Conservation (phyloP, 2,329 filamentous ascomycete species). For the Furcasterigmium sp. region DNA sequence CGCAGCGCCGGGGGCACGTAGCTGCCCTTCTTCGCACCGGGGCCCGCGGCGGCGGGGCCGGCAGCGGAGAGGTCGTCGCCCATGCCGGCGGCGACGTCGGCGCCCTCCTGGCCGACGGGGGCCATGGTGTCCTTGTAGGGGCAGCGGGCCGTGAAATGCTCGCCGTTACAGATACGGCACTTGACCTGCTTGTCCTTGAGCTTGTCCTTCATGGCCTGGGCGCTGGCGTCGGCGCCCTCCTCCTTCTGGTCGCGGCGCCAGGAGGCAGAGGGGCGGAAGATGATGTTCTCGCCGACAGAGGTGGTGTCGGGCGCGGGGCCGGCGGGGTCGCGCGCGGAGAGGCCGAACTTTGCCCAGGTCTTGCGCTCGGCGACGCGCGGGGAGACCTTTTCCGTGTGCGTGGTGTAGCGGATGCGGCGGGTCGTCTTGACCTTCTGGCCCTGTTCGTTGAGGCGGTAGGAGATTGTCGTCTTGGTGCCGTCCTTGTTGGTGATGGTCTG, state of each 20-base stretch:
- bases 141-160: constrained; percentile 98
- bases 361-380: constrained; percentile 93
- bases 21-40: constrained; percentile 66
- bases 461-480: constrained; percentile 92
- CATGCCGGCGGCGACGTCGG: constrained; percentile 51
- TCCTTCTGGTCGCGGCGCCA: constrained; percentile 89
- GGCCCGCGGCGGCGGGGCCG: constrained; percentile 53
- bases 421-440: constrained; percentile 97
- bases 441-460: constrained; percentile 84
- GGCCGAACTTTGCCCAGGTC: constrained; percentile 88
- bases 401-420: constrained; percentile 86
- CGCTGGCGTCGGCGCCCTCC: constrained; percentile 68
- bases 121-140: constrained; percentile 99
- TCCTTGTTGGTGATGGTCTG: constrained; percentile 96
- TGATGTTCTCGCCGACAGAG: constrained; percentile 93
- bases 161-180: constrained; percentile 96
- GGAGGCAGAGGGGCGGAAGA: constrained; percentile 88
- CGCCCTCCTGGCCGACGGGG: constrained; percentile 59
- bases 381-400: constrained; percentile 91
- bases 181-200: constrained; percentile 99
- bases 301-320: constrained; percentile 89
- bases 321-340: constrained; percentile 75
- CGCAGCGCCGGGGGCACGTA: constrained; percentile 94
- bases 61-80: constrained; percentile 49
- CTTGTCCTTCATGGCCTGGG: constrained; percentile 71